Evolutionary conservation across 768 basidiomycete species (phyloP).

Genomic region (Panaeolus cyanescens): DNA sequence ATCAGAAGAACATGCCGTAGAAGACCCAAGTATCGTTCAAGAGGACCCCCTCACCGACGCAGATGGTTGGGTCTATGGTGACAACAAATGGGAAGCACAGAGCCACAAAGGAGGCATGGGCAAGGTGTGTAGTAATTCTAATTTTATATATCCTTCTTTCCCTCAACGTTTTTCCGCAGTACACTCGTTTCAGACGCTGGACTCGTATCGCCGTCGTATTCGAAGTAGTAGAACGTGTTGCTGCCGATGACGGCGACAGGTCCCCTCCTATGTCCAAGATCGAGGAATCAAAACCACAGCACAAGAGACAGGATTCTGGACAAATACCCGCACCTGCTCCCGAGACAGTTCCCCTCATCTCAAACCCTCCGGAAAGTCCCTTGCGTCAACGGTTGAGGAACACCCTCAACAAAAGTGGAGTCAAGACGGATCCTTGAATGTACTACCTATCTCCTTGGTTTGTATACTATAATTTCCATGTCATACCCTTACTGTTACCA

Average conservation of each 20-base stretch:
- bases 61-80: conserved; percentile 93
- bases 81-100: conserved; percentile 91
- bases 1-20: conserved; percentile 25
- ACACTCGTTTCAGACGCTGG: conserved; percentile 86
- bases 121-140: conserved; percentile 49
- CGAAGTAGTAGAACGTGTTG: conserved; percentile 66
- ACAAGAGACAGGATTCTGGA: conserved; percentile 2
- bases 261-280: conserved; percentile 7
- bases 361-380: conserved; percentile 25
- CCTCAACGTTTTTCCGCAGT: conserved; percentile 41
- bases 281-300: conserved; percentile 9
- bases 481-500: background rate
- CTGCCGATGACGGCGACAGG: conserved; percentile 32
- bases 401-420: conserved; percentile 23
- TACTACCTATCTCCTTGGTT: background rate
- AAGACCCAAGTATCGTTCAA: conserved; percentile 32
- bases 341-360: conserved; percentile 9
- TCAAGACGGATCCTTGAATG: background rate
- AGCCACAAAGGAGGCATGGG: conserved; percentile 82
- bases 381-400: conserved; percentile 29
- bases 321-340: background rate
- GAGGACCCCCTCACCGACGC: conserved; percentile 68
- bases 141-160: background rate
- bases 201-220: conserved; percentile 78
- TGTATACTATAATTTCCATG: conserved; percentile 3